A percentile compares a stretch with the other conserved stretches of the same genome.
Evolutionary conservation across 192 early-diverging fungal genomes (phyloP).

Genomic region (Geosiphon pyriformis): DNA sequence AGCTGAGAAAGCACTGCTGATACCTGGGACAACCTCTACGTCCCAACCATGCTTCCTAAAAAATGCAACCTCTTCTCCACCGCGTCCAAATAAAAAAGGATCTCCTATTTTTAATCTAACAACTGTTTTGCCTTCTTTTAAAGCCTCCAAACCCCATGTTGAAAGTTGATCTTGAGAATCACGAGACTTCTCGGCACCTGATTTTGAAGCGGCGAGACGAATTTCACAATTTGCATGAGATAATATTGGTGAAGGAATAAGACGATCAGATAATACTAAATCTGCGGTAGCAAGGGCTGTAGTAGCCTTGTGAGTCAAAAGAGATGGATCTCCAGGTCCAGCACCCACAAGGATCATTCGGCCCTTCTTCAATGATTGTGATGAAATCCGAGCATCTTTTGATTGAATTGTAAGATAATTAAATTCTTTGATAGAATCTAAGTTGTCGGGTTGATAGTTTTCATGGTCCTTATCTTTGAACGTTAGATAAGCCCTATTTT

Average conservation of each 20-base stretch:
- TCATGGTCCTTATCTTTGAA: neutral
- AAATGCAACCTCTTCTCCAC: slow-evolving; percentile 79
- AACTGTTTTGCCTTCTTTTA: slow-evolving; percentile 60
- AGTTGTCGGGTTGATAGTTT: neutral
- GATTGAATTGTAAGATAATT: neutral
- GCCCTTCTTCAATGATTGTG: slow-evolving; percentile 22
- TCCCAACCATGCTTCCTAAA: slow-evolving; percentile 67
- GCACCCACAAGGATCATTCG: slow-evolving; percentile 70
- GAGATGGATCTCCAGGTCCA: slow-evolving; percentile 77
- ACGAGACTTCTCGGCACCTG: slow-evolving; percentile 48
- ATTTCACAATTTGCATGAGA: slow-evolving; percentile 49
- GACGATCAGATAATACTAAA: slow-evolving; percentile 77
- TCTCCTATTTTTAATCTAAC: slow-evolving; percentile 91
- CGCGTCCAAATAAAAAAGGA: slow-evolving; percentile 88
- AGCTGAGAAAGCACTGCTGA: slow-evolving; percentile 72
- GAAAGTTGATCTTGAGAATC: slow-evolving; percentile 73
- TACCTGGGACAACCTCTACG: slow-evolving; percentile 67
- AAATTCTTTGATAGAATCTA: neutral
- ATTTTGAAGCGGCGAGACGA: slow-evolving; percentile 55
- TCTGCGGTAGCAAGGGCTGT: slow-evolving; percentile 63
- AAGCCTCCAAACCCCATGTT: slow-evolving; percentile 65
- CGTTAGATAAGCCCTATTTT: too few species aligned
- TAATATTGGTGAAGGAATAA: slow-evolving; percentile 59
- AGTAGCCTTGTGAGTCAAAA: slow-evolving; percentile 70
- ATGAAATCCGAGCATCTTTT: neutral